phyloP scores from a whole-genome alignment of 225 moss, liverwort and hornwort species.

The Takakia lepidozioides region DNA sequence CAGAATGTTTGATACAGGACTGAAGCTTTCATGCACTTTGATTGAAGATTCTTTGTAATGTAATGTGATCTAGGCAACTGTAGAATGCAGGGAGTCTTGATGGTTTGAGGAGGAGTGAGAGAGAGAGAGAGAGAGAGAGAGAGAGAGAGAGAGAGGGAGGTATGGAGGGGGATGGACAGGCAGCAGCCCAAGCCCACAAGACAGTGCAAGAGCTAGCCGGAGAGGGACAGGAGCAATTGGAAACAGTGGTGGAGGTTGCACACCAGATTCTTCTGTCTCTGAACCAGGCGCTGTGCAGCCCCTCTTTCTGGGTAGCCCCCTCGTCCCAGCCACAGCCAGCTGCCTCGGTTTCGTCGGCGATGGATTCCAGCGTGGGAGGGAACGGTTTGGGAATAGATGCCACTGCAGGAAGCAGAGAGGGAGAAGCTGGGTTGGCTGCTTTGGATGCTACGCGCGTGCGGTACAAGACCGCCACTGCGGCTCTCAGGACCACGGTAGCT shows the following conservation, averaged over 20 bases:
- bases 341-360: constrained; percentile 3
- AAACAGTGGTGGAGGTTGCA: constrained; percentile 72
- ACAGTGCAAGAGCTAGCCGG: constrained; percentile 51
- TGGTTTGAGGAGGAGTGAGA: too few relatives aligned
- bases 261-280: constrained; percentile 74
- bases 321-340: constrained; percentile 16
- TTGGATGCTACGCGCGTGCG: constrained; percentile 63
- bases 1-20: too few relatives aligned
- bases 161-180: too few relatives aligned
- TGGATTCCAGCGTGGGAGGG: constrained; percentile 11
- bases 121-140: too few relatives aligned
- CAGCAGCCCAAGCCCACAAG: too few relatives aligned
- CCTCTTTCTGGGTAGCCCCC: constrained; percentile 65
- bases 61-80: too few relatives aligned
- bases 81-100: too few relatives aligned
- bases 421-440: constrained; percentile 56
- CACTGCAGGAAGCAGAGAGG: constrained; percentile 19
- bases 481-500: constrained; percentile 63
- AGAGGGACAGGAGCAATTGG: constrained; percentile 68
- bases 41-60: too few relatives aligned
- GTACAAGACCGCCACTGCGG: constrained; percentile 63
- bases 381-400: constrained; percentile 7
- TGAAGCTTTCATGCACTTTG: too few relatives aligned
- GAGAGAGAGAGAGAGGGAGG: too few relatives aligned
- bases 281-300: constrained; percentile 68